phyloP scores from a whole-genome alignment of 768 basidiomycete genomes.

The Tremella yokohamensis region DNA sequence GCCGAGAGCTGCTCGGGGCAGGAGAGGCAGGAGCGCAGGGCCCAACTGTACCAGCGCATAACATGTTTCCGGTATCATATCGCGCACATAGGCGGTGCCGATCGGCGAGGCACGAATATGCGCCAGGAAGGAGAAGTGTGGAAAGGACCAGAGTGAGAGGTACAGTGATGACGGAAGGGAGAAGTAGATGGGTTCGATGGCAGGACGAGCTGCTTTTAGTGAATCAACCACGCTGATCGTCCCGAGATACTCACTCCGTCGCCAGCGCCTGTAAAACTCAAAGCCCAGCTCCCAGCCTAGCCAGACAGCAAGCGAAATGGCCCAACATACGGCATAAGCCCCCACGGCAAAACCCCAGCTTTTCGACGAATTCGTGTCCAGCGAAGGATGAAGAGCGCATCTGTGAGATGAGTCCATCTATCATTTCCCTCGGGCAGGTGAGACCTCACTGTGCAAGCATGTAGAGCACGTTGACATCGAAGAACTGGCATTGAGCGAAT shows the following conservation, averaged over 20 bases:
- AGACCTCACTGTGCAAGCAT: conserved; percentile 72
- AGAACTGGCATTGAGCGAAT: conserved; percentile 55
- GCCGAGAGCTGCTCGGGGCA: conserved; percentile 75
- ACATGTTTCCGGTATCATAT: conserved; percentile 75
- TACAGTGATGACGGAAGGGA: conserved; percentile 73
- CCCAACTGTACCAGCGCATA: conserved; percentile 81
- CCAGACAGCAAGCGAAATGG: conserved; percentile 68
- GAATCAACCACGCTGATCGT: neutral
- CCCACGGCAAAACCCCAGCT: conserved; percentile 79
- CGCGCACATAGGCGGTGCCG: conserved; percentile 53
- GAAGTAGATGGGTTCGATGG: conserved; percentile 75
- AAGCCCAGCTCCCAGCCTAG: conserved; percentile 59
- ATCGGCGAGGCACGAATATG: conserved; percentile 68
- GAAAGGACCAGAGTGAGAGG: conserved; percentile 72
- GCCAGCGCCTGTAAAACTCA: conserved; percentile 47
- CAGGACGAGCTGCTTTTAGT: conserved; percentile 65
- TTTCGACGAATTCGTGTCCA: conserved; percentile 65
- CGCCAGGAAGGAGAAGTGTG: conserved; percentile 77
- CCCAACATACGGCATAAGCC: conserved; percentile 79
- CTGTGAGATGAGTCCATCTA: conserved; percentile 53
- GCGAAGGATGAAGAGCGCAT: conserved; percentile 70
- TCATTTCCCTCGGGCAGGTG: neutral
- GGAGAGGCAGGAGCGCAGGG: conserved; percentile 72
- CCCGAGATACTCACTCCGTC: conserved; percentile 32
- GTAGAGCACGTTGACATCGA: conserved; percentile 85